Evolutionary conservation across 768 basidiomycete genomes (phyloP).

Genomic region (Auricularia sp.): DNA sequence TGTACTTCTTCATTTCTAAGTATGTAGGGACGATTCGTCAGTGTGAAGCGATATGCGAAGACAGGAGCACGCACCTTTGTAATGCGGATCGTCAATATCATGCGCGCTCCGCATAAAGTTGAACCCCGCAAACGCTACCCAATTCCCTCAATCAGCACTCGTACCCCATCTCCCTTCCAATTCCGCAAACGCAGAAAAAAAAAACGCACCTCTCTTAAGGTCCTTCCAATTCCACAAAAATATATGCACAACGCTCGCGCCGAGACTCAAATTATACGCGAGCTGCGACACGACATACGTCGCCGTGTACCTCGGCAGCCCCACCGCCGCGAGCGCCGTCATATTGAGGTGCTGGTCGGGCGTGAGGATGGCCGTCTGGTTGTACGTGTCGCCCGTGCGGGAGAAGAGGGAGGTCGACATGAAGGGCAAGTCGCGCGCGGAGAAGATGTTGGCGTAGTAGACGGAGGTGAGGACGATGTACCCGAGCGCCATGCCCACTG

Average conservation of each 20-base stretch:
- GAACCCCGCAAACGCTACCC: slow-evolving; percentile 35
- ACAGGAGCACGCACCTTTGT: slow-evolving; percentile 24
- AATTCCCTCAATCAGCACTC: too few relatives aligned
- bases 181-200: too few relatives aligned
- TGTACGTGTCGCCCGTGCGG: slow-evolving; percentile 26
- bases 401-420: slow-evolving; percentile 41
- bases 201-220: slow-evolving; percentile 29
- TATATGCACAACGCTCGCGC: slow-evolving; percentile 39
- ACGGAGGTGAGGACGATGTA: slow-evolving; percentile 31
- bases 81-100: slow-evolving; percentile 42
- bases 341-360: slow-evolving; percentile 27
- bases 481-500: slow-evolving; percentile 40
- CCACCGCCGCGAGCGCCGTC: slow-evolving; percentile 14
- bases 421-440: slow-evolving; percentile 33
- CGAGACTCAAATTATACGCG: slow-evolving; percentile 40
- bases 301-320: slow-evolving; percentile 30
- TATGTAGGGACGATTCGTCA: too few relatives aligned
- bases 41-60: background rate
- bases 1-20: slow-evolving; percentile 40
- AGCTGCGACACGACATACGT: slow-evolving; percentile 40
- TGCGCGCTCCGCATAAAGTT: slow-evolving; percentile 28
- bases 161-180: too few relatives aligned
- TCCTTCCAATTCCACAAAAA: slow-evolving; percentile 45
- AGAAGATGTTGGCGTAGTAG: slow-evolving; percentile 37
- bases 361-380: slow-evolving; percentile 33